Conservation (phyloP, 108 stramenopile species). For the Schizochytrium sp. region DNA sequence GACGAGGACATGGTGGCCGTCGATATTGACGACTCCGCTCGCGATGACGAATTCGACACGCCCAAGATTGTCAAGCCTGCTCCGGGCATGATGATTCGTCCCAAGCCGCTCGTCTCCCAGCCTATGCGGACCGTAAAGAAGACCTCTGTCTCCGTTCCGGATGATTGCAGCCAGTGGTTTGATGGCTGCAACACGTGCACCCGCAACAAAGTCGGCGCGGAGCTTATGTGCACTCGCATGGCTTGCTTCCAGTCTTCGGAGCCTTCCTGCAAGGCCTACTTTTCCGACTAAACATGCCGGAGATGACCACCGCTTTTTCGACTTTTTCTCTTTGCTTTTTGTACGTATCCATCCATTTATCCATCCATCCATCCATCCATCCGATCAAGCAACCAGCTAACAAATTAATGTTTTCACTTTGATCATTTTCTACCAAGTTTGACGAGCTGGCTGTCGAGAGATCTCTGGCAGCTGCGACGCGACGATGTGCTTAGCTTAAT, state of each 20-base stretch:
- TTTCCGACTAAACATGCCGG: not conserved
- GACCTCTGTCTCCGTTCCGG: not conserved
- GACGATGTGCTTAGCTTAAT: too few species aligned
- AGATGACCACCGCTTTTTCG: not conserved
- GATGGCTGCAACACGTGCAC: not conserved
- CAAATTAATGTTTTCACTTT: too few species aligned
- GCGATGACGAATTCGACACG: too few species aligned
- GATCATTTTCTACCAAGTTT: too few species aligned
- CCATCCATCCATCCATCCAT: not conserved
- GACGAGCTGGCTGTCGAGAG: too few species aligned
- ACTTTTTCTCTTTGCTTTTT: not conserved
- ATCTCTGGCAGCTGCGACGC: too few species aligned
- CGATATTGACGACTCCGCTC: not conserved
- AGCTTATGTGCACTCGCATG: not conserved
- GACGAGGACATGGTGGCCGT: not conserved
- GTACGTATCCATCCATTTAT: not conserved
- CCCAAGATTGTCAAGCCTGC: too few species aligned
- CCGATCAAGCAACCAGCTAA: too few species aligned
- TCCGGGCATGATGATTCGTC: too few species aligned
- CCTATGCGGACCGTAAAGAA: not conserved
- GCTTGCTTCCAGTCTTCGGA: not conserved
- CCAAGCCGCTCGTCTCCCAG: too few species aligned
- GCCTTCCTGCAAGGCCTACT: not conserved
- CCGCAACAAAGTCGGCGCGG: not conserved
- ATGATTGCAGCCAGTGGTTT: not conserved